Evolutionary conservation across 352 stramenopile species (phyloP).

Genomic region (Phytophthora tentaculata): DNA sequence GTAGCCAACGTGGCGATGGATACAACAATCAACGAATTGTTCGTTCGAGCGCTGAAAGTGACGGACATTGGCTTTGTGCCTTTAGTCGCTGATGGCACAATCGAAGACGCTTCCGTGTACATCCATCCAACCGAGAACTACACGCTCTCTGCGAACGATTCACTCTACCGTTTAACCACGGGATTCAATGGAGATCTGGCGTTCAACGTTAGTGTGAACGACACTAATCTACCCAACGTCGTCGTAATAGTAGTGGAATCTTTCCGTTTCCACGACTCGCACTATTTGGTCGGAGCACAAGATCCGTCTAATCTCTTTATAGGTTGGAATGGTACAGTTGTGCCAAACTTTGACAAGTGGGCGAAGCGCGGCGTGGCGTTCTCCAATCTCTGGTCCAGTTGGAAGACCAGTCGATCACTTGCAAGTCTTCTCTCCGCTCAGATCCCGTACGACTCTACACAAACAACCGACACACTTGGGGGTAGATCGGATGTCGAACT

Average conservation of each 20-base stretch:
- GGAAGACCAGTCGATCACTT: slow-evolving; percentile 56
- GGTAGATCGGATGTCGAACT: slow-evolving; percentile 12
- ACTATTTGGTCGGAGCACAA: slow-evolving; percentile 54
- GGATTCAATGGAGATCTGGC: slow-evolving; percentile 51
- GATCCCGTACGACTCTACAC: slow-evolving; percentile 48
- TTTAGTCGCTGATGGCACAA: slow-evolving; percentile 30
- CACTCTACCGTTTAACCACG: slow-evolving; percentile 48
- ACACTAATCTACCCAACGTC: slow-evolving; percentile 51
- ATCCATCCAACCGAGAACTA: slow-evolving; percentile 53
- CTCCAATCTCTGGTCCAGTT: slow-evolving; percentile 64
- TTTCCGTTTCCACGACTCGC: slow-evolving; percentile 62
- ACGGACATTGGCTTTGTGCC: slow-evolving; percentile 30
- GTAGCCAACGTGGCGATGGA: slow-evolving; percentile 37
- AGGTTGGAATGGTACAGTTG: slow-evolving; percentile 41
- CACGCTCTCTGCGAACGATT: slow-evolving; percentile 40
- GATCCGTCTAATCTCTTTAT: slow-evolving; percentile 18
- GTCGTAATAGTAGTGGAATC: slow-evolving; percentile 62
- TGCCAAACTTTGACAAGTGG: slow-evolving; percentile 59
- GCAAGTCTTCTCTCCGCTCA: slow-evolving; percentile 61
- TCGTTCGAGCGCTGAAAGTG: not conserved
- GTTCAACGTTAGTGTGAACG: slow-evolving; percentile 50
- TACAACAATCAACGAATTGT: slow-evolving; percentile 35
- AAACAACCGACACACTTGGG: slow-evolving; percentile 13
- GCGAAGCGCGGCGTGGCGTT: slow-evolving; percentile 57
- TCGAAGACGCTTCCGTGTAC: slow-evolving; percentile 18